Percentiles rank a stretch among this genome's conserved stretches.
These are phyloP conservation scores for Pestalotiopsis fici DNA, from an alignment of 2,329 filamentous ascomycete species.

Conservation along the genomic window DNA sequence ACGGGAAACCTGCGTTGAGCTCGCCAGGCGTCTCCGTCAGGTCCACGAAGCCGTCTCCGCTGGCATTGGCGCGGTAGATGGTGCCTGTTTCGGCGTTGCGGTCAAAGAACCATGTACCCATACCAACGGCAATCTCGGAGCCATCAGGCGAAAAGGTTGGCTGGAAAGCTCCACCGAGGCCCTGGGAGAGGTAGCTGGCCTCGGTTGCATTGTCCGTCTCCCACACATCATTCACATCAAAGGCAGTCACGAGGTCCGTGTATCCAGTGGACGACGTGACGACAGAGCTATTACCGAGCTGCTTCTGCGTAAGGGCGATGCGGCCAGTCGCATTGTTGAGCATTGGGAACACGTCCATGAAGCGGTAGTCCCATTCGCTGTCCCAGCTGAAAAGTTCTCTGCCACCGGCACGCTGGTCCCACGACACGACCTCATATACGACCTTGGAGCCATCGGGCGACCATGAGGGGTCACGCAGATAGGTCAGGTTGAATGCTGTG, in stretches of 20 bases:
- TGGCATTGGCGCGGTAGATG: conserved; percentile 13
- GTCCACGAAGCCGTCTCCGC: conserved; percentile 19
- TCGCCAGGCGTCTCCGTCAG: conserved; percentile 29
- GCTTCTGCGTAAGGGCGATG: conserved; percentile 36
- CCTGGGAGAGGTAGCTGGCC: conserved; percentile 24
- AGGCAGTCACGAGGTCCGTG: conserved; percentile 18
- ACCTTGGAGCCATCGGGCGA: conserved; percentile 31
- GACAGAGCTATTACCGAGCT: conserved; percentile 39
- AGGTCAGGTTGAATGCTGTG: conserved; percentile 10
- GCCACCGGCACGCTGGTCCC: conserved; percentile 31
- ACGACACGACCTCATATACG: conserved; percentile 25
- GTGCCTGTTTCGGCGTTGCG: conserved; percentile 23
- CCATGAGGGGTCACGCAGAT: conserved; percentile 25
- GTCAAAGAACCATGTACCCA: conserved; percentile 39
- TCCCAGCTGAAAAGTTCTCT: conserved; percentile 40
- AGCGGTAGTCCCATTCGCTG: conserved; percentile 40
- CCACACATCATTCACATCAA: conserved; percentile 15
- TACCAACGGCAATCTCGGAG: conserved; percentile 36
- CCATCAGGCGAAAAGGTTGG: conserved; percentile 39
- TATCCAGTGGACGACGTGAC: conserved; percentile 31
- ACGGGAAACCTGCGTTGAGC: conserved; percentile 39
- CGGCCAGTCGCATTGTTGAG: conserved; percentile 20
- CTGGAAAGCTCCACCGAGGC: conserved; percentile 34
- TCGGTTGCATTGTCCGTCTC: conserved; percentile 31
- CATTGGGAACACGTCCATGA: conserved; percentile 42